Evolutionary conservation across 208 protist species (phyloP).

Genomic region (Crithidia expoeki): DNA sequence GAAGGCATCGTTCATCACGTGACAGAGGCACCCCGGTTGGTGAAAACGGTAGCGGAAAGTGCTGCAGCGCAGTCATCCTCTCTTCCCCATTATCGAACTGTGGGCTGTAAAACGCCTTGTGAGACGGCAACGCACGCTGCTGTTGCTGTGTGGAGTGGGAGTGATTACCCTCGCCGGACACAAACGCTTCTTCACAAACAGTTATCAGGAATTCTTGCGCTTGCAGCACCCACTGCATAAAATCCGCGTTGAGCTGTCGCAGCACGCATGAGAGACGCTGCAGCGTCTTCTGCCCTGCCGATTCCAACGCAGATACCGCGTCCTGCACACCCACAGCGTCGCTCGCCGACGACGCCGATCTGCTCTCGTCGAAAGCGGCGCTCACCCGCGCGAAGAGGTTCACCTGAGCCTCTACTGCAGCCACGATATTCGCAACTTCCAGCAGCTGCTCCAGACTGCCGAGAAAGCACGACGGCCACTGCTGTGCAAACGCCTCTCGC

Average conservation of each 20-base stretch:
- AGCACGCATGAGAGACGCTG: slow-evolving; percentile 41
- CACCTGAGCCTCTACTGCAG: slow-evolving; percentile 35
- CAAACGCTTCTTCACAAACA: slow-evolving; percentile 4
- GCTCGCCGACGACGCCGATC: neutral
- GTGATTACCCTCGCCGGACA: neutral
- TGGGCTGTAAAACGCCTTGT: neutral
- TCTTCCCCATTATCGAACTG: neutral
- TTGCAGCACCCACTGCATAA: slow-evolving; percentile 50
- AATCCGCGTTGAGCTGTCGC: slow-evolving; percentile 36
- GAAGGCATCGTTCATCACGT: no score
- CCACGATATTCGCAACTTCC: slow-evolving; percentile 37
- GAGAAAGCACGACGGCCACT: slow-evolving; percentile 18
- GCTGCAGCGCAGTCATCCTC: neutral
- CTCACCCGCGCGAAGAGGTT: slow-evolving; percentile 11
- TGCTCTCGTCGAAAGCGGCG: neutral
- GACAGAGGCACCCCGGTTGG: no score
- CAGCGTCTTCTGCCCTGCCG: slow-evolving; percentile 40
- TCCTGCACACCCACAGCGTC: neutral
- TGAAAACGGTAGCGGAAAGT: neutral
- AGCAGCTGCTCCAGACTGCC: slow-evolving; percentile 37
- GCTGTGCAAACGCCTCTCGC: slow-evolving; percentile 12
- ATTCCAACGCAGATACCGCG: slow-evolving; percentile 32
- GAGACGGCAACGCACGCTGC: neutral
- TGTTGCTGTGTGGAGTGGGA: neutral
- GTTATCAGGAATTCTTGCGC: slow-evolving; percentile 38